These are phyloP conservation scores for Picea sitchensis DNA, from an alignment of 75 land plant genomes.

Conservation along the genomic window DNA sequence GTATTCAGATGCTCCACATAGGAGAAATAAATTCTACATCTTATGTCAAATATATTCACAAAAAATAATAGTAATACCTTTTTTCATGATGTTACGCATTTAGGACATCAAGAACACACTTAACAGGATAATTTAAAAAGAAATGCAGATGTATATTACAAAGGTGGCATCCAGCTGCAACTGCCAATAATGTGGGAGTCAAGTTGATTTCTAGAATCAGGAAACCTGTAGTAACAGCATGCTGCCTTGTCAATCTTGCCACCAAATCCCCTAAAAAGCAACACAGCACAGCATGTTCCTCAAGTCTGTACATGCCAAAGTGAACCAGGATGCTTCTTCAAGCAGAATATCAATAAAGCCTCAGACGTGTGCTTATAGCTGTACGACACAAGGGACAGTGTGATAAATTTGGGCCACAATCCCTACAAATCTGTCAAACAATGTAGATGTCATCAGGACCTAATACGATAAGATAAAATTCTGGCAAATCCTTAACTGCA, in stretches of 20 bases:
- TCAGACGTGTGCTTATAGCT: slow-evolving; percentile 61
- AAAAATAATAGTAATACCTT: neutral
- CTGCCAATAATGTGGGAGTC: neutral
- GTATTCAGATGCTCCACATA: neutral
- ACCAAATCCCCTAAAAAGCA: neutral
- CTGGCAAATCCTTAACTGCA: neutral
- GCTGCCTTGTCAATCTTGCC: neutral
- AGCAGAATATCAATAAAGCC: slow-evolving; percentile 33
- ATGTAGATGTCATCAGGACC: neutral
- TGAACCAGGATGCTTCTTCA: neutral
- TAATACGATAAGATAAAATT: slow-evolving; percentile 1
- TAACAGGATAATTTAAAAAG: neutral
- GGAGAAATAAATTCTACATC: neutral
- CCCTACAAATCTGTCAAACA: slow-evolving; percentile 57
- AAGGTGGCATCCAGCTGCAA: neutral
- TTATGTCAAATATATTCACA: neutral
- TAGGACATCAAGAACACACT: neutral
- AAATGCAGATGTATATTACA: neutral
- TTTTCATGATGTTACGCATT: neutral
- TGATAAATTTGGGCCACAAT: slow-evolving; percentile 50
- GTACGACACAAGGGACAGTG: slow-evolving; percentile 76
- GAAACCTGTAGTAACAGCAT: neutral
- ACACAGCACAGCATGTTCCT: neutral
- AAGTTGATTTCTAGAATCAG: neutral
- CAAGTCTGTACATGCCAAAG: neutral